These are phyloP conservation scores for Phytophthora macrochlamydospora DNA, from an alignment of 352 stramenopile species.

Conservation along the genomic window DNA sequence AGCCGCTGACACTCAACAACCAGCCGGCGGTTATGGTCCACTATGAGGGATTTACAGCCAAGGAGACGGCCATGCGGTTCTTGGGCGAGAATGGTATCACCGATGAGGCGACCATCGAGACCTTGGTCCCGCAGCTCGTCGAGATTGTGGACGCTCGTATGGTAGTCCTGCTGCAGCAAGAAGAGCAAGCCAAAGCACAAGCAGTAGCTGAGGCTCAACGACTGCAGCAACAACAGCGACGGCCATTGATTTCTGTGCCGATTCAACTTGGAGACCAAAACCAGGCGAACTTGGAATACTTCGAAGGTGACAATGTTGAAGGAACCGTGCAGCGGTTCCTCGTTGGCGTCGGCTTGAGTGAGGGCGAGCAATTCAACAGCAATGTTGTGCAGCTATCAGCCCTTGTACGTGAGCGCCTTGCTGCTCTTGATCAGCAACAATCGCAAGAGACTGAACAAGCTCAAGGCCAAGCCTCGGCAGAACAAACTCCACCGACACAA, in stretches of 20 bases:
- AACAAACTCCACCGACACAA: constrained; percentile 12
- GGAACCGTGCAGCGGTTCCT: constrained; percentile 74
- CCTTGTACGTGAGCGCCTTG: constrained; percentile 44
- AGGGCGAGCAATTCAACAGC: constrained; percentile 45
- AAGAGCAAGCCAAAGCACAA: constrained; percentile 11
- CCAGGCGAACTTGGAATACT: constrained; percentile 63
- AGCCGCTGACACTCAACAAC: constrained; percentile 65
- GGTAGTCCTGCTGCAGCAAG: constrained; percentile 47
- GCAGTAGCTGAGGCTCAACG: constrained; percentile 10
- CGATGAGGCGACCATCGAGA: constrained; percentile 40
- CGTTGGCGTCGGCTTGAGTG: constrained; percentile 44
- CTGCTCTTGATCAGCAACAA: constrained; percentile 20
- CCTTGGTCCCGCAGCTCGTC: constrained; percentile 56
- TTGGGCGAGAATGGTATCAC: constrained; percentile 63
- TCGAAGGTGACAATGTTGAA: constrained; percentile 73
- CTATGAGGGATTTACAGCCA: constrained; percentile 61
- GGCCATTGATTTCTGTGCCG: constrained; percentile 48
- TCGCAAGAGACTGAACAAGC: constrained; percentile 10
- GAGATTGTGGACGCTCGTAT: constrained; percentile 62
- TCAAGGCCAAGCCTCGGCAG: constrained; percentile 5
- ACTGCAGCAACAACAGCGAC: constrained; percentile 20
- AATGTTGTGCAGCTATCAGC: constrained; percentile 48
- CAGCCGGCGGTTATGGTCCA: constrained; percentile 59
- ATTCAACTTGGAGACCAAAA: constrained; percentile 61
- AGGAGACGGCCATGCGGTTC: constrained; percentile 65